Percentiles rank a stretch among this genome's conserved stretches.
Conservation (phyloP, 2,329 filamentous ascomycete genomes). For the Gliomastix tumulicola region DNA sequence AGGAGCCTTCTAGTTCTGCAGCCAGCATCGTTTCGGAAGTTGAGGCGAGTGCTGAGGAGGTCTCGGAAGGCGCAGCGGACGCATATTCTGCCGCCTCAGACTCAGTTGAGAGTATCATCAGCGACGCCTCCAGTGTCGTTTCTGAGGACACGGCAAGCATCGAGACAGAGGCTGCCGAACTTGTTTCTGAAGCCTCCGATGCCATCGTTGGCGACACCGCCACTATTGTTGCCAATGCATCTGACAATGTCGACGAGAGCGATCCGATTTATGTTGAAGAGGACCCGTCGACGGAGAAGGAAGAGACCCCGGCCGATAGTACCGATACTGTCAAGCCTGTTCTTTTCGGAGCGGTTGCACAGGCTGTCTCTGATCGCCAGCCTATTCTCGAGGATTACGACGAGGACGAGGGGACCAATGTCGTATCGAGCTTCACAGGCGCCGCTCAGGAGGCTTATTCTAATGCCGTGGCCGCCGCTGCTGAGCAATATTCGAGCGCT, state of each 20-base stretch:
- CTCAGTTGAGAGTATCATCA: conserved; percentile 6
- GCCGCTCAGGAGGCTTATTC: conserved; percentile 54
- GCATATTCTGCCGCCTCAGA: conserved; percentile 6
- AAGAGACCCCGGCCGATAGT: conserved; percentile 13
- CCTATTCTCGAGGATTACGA: conserved; percentile 42
- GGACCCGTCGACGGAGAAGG: conserved; percentile 10
- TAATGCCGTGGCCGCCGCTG: conserved; percentile 57
- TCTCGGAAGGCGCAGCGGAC: background rate
- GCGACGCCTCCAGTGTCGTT: conserved; percentile 9
- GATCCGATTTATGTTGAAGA: conserved; percentile 18
- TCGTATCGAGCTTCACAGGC: conserved; percentile 26
- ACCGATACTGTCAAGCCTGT: conserved; percentile 40
- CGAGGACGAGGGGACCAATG: conserved; percentile 1
- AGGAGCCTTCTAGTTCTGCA: conserved; percentile 3
- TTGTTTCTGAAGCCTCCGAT: conserved; percentile 17
- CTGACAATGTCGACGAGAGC: conserved; percentile 14
- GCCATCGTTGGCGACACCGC: conserved; percentile 13
- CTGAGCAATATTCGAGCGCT: conserved; percentile 61
- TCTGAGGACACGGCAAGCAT: conserved; percentile 1
- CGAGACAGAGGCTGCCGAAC: conserved; percentile 8
- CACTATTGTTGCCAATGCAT: conserved; percentile 15
- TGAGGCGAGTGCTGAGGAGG: background rate
- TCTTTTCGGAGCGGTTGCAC: conserved; percentile 43
- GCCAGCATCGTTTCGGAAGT: background rate
- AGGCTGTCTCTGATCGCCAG: conserved; percentile 37